phyloP scores from a whole-genome alignment of 2,329 filamentous ascomycete species.

The Fusarium nygamai region DNA sequence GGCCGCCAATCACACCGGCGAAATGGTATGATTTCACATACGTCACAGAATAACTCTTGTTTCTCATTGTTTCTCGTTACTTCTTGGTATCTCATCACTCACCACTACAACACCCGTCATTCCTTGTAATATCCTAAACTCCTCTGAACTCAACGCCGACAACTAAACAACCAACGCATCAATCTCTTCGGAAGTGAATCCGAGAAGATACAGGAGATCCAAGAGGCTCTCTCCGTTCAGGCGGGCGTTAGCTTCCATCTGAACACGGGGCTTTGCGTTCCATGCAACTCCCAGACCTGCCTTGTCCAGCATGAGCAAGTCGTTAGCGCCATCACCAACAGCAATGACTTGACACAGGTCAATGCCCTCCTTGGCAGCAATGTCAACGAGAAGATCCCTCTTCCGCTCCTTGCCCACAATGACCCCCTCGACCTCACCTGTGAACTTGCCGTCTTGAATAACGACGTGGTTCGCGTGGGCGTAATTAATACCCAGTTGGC shows the following conservation, averaged over 20 bases:
- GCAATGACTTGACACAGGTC: slow-evolving; percentile 74
- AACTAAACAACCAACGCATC: slow-evolving; percentile 40
- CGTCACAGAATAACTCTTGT: background rate
- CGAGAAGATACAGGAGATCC: slow-evolving; percentile 79
- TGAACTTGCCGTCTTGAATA: slow-evolving; percentile 69
- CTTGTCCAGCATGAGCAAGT: slow-evolving; percentile 80
- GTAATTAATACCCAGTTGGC: slow-evolving; percentile 84
- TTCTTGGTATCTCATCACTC: slow-evolving; percentile 36
- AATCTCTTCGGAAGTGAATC: slow-evolving; percentile 72
- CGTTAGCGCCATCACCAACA: slow-evolving; percentile 85
- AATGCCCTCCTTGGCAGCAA: slow-evolving; percentile 74
- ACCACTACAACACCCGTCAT: slow-evolving; percentile 33
- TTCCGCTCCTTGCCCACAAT: slow-evolving; percentile 84
- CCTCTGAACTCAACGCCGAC: slow-evolving; percentile 8
- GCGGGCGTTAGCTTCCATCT: slow-evolving; percentile 77
- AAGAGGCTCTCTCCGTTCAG: slow-evolving; percentile 76
- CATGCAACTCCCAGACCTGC: slow-evolving; percentile 83
- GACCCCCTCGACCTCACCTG: slow-evolving; percentile 75
- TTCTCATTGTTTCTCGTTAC: slow-evolving; percentile 22
- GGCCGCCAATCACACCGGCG: background rate
- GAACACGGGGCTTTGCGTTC: slow-evolving; percentile 85
- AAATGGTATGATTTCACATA: background rate
- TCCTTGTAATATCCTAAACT: slow-evolving; percentile 27
- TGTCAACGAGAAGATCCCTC: slow-evolving; percentile 74
- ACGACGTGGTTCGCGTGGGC: slow-evolving; percentile 88